Base-by-base conservation (phyloP, 2,329 filamentous ascomycete genomes). In the Ophiocordyceps australis region DNA sequence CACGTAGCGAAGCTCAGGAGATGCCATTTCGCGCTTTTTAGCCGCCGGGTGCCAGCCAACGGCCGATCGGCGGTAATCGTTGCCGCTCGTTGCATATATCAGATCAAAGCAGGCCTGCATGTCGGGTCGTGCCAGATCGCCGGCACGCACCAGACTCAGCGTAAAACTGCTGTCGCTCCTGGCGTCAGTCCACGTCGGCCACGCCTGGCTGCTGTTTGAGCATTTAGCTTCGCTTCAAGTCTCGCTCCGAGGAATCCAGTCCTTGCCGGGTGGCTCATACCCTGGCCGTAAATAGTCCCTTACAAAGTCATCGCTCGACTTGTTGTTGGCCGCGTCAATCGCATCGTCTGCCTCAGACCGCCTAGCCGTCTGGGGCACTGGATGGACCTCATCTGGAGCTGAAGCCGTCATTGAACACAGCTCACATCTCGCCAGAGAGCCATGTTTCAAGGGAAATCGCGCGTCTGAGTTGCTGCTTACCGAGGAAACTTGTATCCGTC, bases 11-110 rank as follows among this genome's bases (percentile, higher is more conserved):
- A 85, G 62, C 30, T 73, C 70, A 0, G 55, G 46, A 5, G 74
- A 65, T 31, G 52, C 52, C 77, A 85, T 82, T 54, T 85, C 78
- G 9, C 49, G 49, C 26, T 54, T 51, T 52, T 83, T 85, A 22
- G 54, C 51, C 3, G 36, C 43, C 0, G 63, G 59, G 24, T 70
- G 61, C 78, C 78, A 85, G 24, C 72, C 72, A 1, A 49, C 41
- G 6, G 55, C 56, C 3, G 75, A 79, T 11, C 47, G 45, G 28
- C 65, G 63, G 44, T 85, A 85, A 45, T 74, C 68, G 5, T 50
- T 39, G 10, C 57, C 54, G 37, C 74, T 80, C 0, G 77, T 82
- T 25, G 55, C 47, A 32, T 74, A 59, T 26, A 85, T 56, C 15
- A 75, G 47, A 13, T 41, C 31, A 35, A 66, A 67, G 37, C 70